Conservation (phyloP, 352 stramenopile species). For the Globisporangium acanthophoron region DNA sequence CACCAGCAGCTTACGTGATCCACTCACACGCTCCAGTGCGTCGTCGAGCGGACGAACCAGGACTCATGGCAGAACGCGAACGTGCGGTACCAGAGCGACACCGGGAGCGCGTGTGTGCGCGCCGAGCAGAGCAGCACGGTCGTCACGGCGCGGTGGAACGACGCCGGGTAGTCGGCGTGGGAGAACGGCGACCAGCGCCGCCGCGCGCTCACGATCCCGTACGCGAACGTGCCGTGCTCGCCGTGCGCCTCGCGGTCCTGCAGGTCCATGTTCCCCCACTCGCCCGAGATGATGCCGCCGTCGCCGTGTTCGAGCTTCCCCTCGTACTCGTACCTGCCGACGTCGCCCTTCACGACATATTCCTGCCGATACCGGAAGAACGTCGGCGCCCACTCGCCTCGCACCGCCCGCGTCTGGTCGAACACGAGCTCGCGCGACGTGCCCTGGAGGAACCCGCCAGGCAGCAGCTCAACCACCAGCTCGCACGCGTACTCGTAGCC, state of each 20-base stretch:
- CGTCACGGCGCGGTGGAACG: conserved; percentile 31
- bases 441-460: conserved; percentile 29
- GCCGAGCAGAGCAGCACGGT: conserved; percentile 44
- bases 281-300: conserved; percentile 35
- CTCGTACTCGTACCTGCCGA: conserved; percentile 49
- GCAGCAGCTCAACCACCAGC: conserved; percentile 35
- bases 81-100: conserved; percentile 40
- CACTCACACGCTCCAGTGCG: neutral
- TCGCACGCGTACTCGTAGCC: conserved; percentile 72
- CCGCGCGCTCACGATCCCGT: conserved; percentile 31
- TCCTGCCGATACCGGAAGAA: conserved; percentile 41
- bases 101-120: conserved; percentile 31
- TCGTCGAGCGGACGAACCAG: conserved; percentile 30
- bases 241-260: conserved; percentile 21
- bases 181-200: conserved; percentile 44
- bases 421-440: conserved; percentile 53
- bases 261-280: conserved; percentile 43
- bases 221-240: conserved; percentile 56
- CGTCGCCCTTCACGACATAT: conserved; percentile 55
- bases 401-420: conserved; percentile 35
- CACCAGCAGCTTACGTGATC: neutral
- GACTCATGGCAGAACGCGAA: conserved; percentile 51
- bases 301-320: conserved; percentile 26
- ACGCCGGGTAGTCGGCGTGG: conserved; percentile 34
- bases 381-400: conserved; percentile 29